Conservation (phyloP, 805 yeast genomes). For the Metschnikowia gruessii region DNA sequence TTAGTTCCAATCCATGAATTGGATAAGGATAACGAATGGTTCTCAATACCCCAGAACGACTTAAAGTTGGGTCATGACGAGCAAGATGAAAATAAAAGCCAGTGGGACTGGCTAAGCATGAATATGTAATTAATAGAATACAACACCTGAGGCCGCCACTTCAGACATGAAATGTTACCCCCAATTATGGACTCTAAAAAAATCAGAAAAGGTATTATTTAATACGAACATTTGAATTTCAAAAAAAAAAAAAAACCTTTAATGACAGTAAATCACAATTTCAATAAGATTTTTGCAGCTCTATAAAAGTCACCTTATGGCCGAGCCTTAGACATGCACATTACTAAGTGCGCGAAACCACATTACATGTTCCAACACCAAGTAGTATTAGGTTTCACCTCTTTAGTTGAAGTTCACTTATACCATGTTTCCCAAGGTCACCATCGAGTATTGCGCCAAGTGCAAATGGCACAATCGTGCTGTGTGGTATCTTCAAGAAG, state of each 20-base stretch:
- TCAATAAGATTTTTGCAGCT: no score
- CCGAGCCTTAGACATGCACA: no score
- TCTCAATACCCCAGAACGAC: slow-evolving; percentile 17
- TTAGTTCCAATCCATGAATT: slow-evolving; percentile 14
- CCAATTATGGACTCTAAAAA: not conserved
- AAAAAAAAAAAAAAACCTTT: no score
- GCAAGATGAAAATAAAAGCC: slow-evolving; percentile 20
- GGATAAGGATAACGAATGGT: slow-evolving; percentile 19
- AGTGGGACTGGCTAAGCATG: slow-evolving; percentile 50
- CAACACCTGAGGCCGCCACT: not conserved
- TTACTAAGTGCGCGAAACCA: no score
- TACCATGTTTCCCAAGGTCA: slow-evolving; percentile 51
- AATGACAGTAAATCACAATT: no score
- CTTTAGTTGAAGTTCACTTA: not conserved
- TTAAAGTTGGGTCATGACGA: slow-evolving; percentile 12
- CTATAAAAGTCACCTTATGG: no score
- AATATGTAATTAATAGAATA: slow-evolving; percentile 25
- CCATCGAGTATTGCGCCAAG: slow-evolving; percentile 72
- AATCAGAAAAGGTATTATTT: no score
- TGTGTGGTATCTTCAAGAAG: slow-evolving; percentile 82
- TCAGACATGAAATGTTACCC: no score
- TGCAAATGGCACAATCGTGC: slow-evolving; percentile 91
- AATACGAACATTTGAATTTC: no score
- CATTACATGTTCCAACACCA: no score
- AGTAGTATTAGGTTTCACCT: no score